phyloP scores from a whole-genome alignment of 495 filamentous ascomycete species.

The Ramalina peruviana region DNA sequence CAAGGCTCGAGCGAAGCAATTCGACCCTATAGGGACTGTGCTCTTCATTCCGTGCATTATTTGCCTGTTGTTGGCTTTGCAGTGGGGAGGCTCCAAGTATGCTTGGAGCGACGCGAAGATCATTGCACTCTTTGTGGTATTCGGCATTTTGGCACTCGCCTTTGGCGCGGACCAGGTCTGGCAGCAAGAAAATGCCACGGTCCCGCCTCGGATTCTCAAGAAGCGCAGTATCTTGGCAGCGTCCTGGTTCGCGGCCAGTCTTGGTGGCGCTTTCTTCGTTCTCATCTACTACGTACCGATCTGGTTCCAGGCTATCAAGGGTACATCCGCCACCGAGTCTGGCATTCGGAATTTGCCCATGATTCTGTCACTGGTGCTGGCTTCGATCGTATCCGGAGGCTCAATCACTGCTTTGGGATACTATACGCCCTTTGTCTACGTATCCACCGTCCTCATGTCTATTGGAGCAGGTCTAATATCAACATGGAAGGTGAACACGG shows the following conservation, averaged over 20 bases:
- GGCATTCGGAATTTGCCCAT: constrained; percentile 69
- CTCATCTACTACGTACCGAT: constrained; percentile 51
- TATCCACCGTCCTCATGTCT: constrained; percentile 40
- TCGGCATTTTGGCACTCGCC: constrained; percentile 44
- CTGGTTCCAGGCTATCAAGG: constrained; percentile 82
- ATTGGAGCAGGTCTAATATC: constrained; percentile 59
- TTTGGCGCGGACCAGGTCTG: constrained; percentile 55
- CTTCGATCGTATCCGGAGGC: constrained; percentile 46
- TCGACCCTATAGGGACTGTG: constrained; percentile 53
- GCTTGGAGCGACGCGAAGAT: constrained; percentile 50
- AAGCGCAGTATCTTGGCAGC: constrained; percentile 53
- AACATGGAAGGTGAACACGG: constrained; percentile 43
- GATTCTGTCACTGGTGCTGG: constrained; percentile 47
- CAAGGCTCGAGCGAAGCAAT: constrained; percentile 35
- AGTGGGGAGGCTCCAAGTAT: constrained; percentile 71
- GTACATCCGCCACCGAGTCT: constrained; percentile 48
- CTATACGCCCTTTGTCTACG: constrained; percentile 62
- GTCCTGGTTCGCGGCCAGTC: constrained; percentile 36
- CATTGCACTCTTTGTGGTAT: constrained; percentile 58
- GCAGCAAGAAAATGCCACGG: constrained; percentile 58
- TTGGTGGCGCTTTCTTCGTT: constrained; percentile 36
- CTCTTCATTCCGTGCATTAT: constrained; percentile 62
- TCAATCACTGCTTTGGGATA: constrained; percentile 52
- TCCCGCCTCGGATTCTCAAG: constrained; percentile 58
- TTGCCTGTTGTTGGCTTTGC: constrained; percentile 61